Conservation (phyloP, 2,329 filamentous ascomycete genomes). For the Neurospora sp. region DNA sequence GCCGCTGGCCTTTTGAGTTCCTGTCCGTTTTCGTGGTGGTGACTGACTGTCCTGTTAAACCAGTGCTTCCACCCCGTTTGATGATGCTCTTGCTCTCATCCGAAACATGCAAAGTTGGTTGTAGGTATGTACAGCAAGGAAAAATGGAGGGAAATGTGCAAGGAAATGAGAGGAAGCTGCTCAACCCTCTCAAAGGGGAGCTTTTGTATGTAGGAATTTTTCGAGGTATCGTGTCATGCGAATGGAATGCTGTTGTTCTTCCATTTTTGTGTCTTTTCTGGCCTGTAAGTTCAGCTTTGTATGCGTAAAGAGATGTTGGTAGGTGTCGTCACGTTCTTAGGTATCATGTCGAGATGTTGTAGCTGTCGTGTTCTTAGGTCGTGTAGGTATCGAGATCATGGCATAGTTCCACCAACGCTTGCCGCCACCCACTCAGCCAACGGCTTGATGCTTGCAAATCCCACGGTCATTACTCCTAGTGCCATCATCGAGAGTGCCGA, state of each 20-base stretch:
- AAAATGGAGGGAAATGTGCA: neutral
- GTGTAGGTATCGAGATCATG: neutral
- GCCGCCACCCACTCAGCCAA: conserved; percentile 29
- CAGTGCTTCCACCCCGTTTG: neutral
- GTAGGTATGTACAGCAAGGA: neutral
- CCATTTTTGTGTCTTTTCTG: neutral
- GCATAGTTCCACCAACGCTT: conserved; percentile 17
- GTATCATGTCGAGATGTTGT: neutral
- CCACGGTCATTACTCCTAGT: conserved; percentile 45
- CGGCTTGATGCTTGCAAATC: conserved; percentile 39
- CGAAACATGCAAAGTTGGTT: neutral
- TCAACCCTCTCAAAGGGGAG: neutral
- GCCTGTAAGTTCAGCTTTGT: no score
- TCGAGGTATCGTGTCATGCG: no score
- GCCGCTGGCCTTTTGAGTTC: no score
- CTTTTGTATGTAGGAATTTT: neutral
- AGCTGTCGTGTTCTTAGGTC: neutral
- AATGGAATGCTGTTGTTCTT: neutral
- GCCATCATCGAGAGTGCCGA: conserved; percentile 47
- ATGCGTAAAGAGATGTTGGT: no score
- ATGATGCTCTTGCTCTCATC: neutral
- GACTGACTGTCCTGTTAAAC: neutral
- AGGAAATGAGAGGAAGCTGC: neutral
- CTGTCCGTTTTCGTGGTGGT: neutral
- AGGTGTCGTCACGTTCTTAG: neutral